These are phyloP conservation scores for Thyridium curvatum DNA, from an alignment of 2,329 filamentous ascomycete species.

Conservation along the genomic window DNA sequence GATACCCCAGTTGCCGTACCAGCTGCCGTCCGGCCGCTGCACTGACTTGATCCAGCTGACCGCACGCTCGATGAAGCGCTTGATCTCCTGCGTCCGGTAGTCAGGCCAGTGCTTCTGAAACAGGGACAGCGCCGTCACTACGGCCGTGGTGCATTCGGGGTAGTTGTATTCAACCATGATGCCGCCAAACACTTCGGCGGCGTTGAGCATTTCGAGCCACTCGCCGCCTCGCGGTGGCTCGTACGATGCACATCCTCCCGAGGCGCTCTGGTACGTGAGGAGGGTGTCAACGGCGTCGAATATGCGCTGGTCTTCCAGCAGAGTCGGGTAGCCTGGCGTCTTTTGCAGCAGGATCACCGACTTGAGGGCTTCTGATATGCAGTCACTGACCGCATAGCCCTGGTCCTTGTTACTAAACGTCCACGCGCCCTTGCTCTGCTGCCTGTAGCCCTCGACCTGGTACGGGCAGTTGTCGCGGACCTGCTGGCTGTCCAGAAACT, in stretches of 20 bases:
- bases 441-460: slow-evolving; percentile 77
- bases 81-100: slow-evolving; percentile 73
- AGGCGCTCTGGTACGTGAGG: slow-evolving; percentile 81
- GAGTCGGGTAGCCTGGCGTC: slow-evolving; percentile 64
- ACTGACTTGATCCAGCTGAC: slow-evolving; percentile 76
- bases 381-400: slow-evolving; percentile 94
- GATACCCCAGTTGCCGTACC: slow-evolving; percentile 97
- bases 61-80: slow-evolving; percentile 63
- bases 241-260: slow-evolving; percentile 85
- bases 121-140: slow-evolving; percentile 77
- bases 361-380: slow-evolving; percentile 86
- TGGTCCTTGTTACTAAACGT: slow-evolving; percentile 89
- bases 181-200: slow-evolving; percentile 89
- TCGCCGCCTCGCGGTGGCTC: slow-evolving; percentile 75
- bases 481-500: slow-evolving; percentile 86
- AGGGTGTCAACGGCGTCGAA: slow-evolving; percentile 87
- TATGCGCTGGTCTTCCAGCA: slow-evolving; percentile 71
- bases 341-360: slow-evolving; percentile 76
- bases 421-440: slow-evolving; percentile 90
- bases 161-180: slow-evolving; percentile 99
- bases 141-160: slow-evolving; percentile 93
- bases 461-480: slow-evolving; percentile 77
- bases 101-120: slow-evolving; percentile 78
- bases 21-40: slow-evolving; percentile 78
- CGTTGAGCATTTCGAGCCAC: slow-evolving; percentile 80